Evolutionary conservation across 305 asterid species (phyloP).

Genomic region (Ilex paraguariensis): DNA sequence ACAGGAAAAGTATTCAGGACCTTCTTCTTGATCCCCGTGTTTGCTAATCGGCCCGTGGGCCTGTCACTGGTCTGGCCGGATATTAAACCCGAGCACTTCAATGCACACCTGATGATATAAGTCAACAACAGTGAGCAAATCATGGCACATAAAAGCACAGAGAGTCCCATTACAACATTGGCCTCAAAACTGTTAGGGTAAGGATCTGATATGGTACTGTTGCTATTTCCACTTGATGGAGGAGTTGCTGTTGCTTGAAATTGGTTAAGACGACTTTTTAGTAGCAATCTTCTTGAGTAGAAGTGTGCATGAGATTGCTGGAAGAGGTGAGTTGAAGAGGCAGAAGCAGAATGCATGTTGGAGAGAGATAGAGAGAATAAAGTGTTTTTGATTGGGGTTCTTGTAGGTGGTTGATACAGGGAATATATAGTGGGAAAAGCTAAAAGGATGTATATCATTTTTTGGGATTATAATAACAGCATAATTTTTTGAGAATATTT

Average conservation of each 20-base stretch:
- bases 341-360: conserved; percentile 16
- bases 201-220: neutral
- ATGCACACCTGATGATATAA: conserved; percentile 11
- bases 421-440: conserved; percentile 23
- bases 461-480: too few species aligned
- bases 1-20: neutral
- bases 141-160: conserved; percentile 13
- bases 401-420: conserved; percentile 15
- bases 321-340: conserved; percentile 12
- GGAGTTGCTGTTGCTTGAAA: conserved; percentile 26
- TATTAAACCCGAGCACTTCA: neutral
- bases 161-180: conserved; percentile 13
- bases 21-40: conserved; percentile 10
- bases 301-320: conserved; percentile 13
- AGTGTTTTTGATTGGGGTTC: conserved; percentile 4
- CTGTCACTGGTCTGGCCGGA: neutral
- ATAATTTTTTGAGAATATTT: too few species aligned
- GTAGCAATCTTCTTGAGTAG: conserved; percentile 36
- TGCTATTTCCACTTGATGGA: conserved; percentile 8
- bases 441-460: conserved; percentile 17
- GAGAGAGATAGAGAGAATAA: neutral
- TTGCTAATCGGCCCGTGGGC: neutral
- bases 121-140: conserved; percentile 13
- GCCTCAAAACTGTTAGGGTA: conserved; percentile 11
- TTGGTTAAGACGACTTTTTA: conserved; percentile 23